These are phyloP conservation scores for Inga oerstediana DNA, from an alignment of 306 rosid species.

Conservation along the genomic window DNA sequence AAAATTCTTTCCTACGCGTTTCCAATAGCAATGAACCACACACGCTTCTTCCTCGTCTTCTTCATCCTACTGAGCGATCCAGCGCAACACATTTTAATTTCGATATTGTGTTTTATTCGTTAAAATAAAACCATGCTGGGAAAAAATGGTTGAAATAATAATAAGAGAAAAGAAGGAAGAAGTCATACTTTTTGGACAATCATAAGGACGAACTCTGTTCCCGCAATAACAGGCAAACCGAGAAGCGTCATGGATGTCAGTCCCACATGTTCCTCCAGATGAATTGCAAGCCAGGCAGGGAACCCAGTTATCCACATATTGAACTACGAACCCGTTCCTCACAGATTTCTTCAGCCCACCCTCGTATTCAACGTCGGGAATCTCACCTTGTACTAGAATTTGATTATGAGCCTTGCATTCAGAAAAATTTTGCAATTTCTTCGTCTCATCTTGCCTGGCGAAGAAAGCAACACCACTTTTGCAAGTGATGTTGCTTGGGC, in stretches of 20 bases:
- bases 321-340: constrained; percentile 40
- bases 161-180: constrained; percentile 17
- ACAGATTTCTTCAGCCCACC: constrained; percentile 20
- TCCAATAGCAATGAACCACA: neutral
- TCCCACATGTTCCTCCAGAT: constrained; percentile 40
- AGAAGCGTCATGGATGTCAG: constrained; percentile 18
- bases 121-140: neutral
- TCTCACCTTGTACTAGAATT: constrained; percentile 24
- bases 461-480: constrained; percentile 21
- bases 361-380: neutral
- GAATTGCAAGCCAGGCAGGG: constrained; percentile 21
- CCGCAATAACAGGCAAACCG: constrained; percentile 42
- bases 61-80: neutral
- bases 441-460: neutral
- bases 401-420: constrained; percentile 22
- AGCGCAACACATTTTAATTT: neutral
- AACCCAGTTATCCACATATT: neutral
- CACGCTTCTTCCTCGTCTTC: neutral
- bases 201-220: constrained; percentile 29
- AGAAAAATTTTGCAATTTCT: neutral
- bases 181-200: constrained; percentile 39
- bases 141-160: neutral
- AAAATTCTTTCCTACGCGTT: neutral
- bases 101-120: neutral
- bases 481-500: constrained; percentile 29